Conservation (phyloP, 208 protist species). For the Trypanosomatidae sp. region DNA sequence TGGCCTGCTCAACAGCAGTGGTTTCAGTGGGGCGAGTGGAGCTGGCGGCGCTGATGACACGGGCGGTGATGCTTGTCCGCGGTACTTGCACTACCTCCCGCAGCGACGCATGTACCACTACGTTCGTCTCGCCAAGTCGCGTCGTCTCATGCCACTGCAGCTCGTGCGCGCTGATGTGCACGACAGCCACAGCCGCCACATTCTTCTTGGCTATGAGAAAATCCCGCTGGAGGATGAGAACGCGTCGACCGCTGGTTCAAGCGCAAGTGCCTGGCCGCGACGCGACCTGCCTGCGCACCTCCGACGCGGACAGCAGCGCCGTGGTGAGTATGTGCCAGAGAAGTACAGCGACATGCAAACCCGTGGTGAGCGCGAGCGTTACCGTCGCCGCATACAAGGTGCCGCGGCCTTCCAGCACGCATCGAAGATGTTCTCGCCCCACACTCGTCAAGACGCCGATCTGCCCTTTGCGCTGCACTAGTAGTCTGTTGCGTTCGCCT, state of each 20-base stretch:
- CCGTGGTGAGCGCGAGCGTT: slow-evolving; percentile 35
- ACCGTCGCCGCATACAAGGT: slow-evolving; percentile 44
- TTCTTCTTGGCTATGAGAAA: slow-evolving; percentile 69
- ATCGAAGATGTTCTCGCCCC: slow-evolving; percentile 45
- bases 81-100: slow-evolving; percentile 25
- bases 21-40: no score
- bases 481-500: no score
- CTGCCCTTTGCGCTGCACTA: no score
- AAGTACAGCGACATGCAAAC: slow-evolving; percentile 32
- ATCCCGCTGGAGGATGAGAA: slow-evolving; percentile 19
- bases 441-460: slow-evolving; percentile 24
- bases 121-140: slow-evolving; percentile 61
- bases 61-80: slow-evolving; percentile 22
- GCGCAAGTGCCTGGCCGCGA: slow-evolving; percentile 9
- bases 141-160: slow-evolving; percentile 58
- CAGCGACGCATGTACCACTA: slow-evolving; percentile 51
- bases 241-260: no score
- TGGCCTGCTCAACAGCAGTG: no score
- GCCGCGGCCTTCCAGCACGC: slow-evolving; percentile 47
- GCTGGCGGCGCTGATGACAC: no score
- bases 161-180: slow-evolving; percentile 50
- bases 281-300: slow-evolving; percentile 13
- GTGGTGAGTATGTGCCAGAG: background rate
- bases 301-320: background rate
- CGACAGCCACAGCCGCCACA: slow-evolving; percentile 46